A percentile compares a stretch with the other conserved stretches of the same genome.
These are phyloP conservation scores for Suillus fuscotomentosus DNA, from an alignment of 768 basidiomycete species.

Conservation along the genomic window DNA sequence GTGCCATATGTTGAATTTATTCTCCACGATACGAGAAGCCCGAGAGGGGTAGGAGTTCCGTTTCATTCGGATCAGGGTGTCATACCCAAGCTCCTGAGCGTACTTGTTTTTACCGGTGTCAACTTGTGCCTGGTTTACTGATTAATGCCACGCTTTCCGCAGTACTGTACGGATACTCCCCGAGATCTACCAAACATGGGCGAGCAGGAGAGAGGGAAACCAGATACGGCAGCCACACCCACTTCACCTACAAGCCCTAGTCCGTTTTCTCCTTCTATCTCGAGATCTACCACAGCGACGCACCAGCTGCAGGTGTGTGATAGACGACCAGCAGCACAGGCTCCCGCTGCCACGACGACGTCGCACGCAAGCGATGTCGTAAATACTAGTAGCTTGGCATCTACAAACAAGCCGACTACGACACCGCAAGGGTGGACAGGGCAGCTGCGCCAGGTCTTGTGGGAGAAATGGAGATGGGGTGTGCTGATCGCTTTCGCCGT, in stretches of 20 bases:
- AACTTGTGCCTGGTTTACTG: constrained; percentile 16
- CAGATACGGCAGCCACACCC: constrained; percentile 30
- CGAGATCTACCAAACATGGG: constrained; percentile 94
- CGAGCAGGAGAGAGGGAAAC: constrained; percentile 63
- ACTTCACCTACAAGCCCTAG: constrained; percentile 18
- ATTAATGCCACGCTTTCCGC: constrained; percentile 18
- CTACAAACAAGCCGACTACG: constrained; percentile 28
- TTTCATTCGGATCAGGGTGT: constrained; percentile 11
- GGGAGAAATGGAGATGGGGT: constrained; percentile 87
- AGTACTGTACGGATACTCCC: constrained; percentile 70
- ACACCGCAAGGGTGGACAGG: constrained; percentile 53
- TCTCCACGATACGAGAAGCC: constrained; percentile 15
- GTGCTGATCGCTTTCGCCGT: constrained; percentile 75
- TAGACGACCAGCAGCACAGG: constrained; percentile 18
- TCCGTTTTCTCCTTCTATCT: constrained; percentile 13
- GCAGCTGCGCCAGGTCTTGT: constrained; percentile 63
- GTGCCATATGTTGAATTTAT: constrained; percentile 26
- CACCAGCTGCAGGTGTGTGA: constrained; percentile 19
- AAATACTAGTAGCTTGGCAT: constrained; percentile 14
- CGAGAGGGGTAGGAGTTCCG: constrained; percentile 19
- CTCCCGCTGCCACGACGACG: constrained; percentile 14
- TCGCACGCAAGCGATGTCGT: constrained; percentile 10
- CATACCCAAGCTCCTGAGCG: constrained; percentile 15
- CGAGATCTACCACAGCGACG: constrained; percentile 20
- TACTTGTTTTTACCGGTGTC: constrained; percentile 11